Percentiles rank a stretch among this genome's conserved stretches.
Evolutionary conservation across 768 basidiomycete genomes (phyloP).

Genomic region (Boletellus sp.): DNA sequence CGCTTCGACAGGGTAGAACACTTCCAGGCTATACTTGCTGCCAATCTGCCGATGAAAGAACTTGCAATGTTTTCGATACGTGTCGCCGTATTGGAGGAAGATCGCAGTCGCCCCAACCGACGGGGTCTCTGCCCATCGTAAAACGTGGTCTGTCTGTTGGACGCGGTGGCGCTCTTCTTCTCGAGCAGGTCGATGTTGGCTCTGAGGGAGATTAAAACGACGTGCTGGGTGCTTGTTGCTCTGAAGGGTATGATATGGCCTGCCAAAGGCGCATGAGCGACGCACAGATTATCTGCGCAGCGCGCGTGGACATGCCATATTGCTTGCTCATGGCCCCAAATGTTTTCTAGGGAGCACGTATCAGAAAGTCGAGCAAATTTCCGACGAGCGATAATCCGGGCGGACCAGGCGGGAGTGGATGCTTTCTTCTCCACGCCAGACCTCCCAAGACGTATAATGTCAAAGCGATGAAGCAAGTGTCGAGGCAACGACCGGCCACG

Average conservation of each 20-base stretch:
- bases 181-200: slow-evolving; percentile 17
- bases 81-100: slow-evolving; percentile 12
- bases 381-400: not conserved
- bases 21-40: slow-evolving; percentile 1
- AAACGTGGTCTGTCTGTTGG: slow-evolving; percentile 10
- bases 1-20: slow-evolving; percentile 4
- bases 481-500: not conserved
- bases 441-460: slow-evolving; percentile 1
- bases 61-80: slow-evolving; percentile 4
- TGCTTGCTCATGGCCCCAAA: not conserved
- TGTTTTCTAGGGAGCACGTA: not conserved
- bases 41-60: slow-evolving; percentile 8
- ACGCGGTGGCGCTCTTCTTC: slow-evolving; percentile 4
- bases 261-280: not conserved
- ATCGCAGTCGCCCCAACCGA: slow-evolving; percentile 5
- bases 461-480: slow-evolving; percentile 11
- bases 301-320: not conserved
- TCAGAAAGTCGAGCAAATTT: not conserved
- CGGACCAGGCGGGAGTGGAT: not conserved
- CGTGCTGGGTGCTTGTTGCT: slow-evolving; percentile 35
- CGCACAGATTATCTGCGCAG: not conserved
- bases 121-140: slow-evolving; percentile 20
- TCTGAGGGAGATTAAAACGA: slow-evolving; percentile 47
- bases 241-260: not conserved
- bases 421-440: not conserved